phyloP scores from a whole-genome alignment of 2,329 filamentous ascomycete genomes.

The Xylaria sp. region DNA sequence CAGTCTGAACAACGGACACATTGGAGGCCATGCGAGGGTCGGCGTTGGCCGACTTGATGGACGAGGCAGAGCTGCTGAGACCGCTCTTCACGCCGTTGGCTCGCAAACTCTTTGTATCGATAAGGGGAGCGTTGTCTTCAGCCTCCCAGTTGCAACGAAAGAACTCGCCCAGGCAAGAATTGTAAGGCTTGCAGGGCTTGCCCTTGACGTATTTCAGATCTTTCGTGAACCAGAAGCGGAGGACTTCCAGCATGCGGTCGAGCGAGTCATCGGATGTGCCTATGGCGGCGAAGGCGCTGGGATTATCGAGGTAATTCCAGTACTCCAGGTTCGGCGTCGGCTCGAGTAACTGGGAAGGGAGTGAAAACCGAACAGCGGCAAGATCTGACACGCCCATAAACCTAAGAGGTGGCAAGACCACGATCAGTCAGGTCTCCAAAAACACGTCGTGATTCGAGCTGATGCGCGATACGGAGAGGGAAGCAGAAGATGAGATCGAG shows the following conservation, averaged over 20 bases:
- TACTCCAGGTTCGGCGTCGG: conserved; percentile 97
- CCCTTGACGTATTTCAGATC: conserved; percentile 98
- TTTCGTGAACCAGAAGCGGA: conserved; percentile 98
- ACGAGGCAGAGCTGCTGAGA: conserved; percentile 42
- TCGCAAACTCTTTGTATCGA: conserved; percentile 45
- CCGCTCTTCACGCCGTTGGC: conserved; percentile 28
- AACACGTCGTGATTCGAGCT: not conserved
- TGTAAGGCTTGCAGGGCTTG: conserved; percentile 98
- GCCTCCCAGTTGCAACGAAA: conserved; percentile 98
- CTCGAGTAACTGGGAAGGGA: conserved; percentile 91
- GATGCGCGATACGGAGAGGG: conserved; percentile 12
- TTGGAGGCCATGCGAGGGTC: conserved; percentile 43
- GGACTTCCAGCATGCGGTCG: conserved; percentile 88
- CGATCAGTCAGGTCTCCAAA: conserved; percentile 26
- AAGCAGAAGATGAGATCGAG: not conserved
- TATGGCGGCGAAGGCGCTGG: conserved; percentile 77
- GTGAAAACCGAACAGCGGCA: conserved; percentile 88
- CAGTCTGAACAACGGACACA: conserved; percentile 47
- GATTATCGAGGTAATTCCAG: conserved; percentile 96
- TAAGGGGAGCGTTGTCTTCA: conserved; percentile 66
- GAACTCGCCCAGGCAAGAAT: conserved; percentile 94
- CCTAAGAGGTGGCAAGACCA: conserved; percentile 35
- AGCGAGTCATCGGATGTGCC: conserved; percentile 88
- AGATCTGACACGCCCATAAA: conserved; percentile 97
- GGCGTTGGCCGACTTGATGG: conserved; percentile 41